These are phyloP conservation scores for Tricholoma flavovirens DNA, from an alignment of 768 basidiomycete genomes.

Conservation along the genomic window DNA sequence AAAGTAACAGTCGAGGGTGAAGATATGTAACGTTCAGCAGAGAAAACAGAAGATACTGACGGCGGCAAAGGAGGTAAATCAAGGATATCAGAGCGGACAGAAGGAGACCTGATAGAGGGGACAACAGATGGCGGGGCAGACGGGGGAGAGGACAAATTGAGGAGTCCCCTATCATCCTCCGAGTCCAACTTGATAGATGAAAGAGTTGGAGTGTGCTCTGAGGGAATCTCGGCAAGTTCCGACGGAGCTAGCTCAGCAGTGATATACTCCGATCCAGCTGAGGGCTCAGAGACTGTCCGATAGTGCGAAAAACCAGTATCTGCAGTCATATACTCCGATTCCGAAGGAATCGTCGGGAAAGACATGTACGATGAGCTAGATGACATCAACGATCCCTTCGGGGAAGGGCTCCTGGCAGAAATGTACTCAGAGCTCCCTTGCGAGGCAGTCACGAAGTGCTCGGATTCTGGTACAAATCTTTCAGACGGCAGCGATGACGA, in stretches of 20 bases:
- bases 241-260: constrained; percentile 43
- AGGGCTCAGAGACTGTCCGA: constrained; percentile 25
- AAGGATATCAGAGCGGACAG: constrained; percentile 9
- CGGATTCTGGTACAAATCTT: constrained; percentile 29
- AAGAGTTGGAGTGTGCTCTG: constrained; percentile 36
- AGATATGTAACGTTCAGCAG: constrained; percentile 5
- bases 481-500: constrained; percentile 27
- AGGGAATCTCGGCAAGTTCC: constrained; percentile 36
- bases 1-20: constrained; percentile 11
- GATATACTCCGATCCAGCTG: constrained; percentile 36
- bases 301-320: constrained; percentile 20
- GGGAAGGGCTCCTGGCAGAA: constrained; percentile 34
- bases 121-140: constrained; percentile 13
- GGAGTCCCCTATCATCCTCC: constrained; percentile 24
- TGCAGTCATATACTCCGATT: constrained; percentile 34
- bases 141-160: constrained; percentile 10
- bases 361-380: constrained; percentile 50
- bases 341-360: constrained; percentile 55
- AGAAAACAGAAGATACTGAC: constrained; percentile 8
- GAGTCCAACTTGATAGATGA: constrained; percentile 28
- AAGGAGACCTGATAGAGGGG: constrained; percentile 13
- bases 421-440: constrained; percentile 51
- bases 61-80: constrained; percentile 5
- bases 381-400: constrained; percentile 46
- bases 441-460: constrained; percentile 39